Conservation (phyloP, 768 basidiomycete species). For the Phylloporus rhodoxanthus region DNA sequence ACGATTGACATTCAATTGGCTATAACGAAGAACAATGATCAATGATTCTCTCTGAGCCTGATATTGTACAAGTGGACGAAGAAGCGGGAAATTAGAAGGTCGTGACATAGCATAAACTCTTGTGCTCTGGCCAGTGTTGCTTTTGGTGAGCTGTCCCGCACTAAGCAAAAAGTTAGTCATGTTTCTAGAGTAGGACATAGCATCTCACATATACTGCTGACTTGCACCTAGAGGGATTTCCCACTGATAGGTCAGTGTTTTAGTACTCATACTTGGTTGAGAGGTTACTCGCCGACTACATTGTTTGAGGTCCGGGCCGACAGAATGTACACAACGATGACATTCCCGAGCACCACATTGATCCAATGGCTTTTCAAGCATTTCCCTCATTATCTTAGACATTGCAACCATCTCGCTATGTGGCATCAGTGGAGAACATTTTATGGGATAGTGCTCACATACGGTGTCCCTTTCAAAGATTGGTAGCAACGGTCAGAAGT, state of each 20-base stretch:
- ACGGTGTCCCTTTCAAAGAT: slow-evolving; percentile 28
- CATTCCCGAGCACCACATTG: slow-evolving; percentile 32
- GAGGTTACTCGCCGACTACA: slow-evolving; percentile 32
- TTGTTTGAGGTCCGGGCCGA: slow-evolving; percentile 26
- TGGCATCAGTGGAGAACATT: neutral
- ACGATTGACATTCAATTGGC: too few relatives aligned
- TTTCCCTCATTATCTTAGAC: slow-evolving; percentile 24
- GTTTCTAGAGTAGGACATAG: neutral
- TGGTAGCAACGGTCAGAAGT: slow-evolving; percentile 34
- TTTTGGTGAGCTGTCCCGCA: slow-evolving; percentile 35
- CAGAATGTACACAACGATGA: slow-evolving; percentile 10
- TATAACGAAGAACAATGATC: too few relatives aligned
- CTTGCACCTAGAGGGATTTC: slow-evolving; percentile 32
- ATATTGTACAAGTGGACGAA: too few relatives aligned
- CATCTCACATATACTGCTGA: slow-evolving; percentile 38
- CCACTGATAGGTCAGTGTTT: neutral
- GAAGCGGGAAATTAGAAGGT: slow-evolving; percentile 23
- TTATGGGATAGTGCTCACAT: slow-evolving; percentile 1
- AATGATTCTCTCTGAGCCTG: too few relatives aligned
- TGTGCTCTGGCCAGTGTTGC: slow-evolving; percentile 34
- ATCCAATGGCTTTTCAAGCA: slow-evolving; percentile 27
- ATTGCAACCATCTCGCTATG: slow-evolving; percentile 27
- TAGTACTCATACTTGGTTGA: neutral
- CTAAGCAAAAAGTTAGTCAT: slow-evolving; percentile 17
- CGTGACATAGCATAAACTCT: slow-evolving; percentile 30